These are phyloP conservation scores for Amanita thiersii DNA, from an alignment of 768 basidiomycete species.

Conservation along the genomic window DNA sequence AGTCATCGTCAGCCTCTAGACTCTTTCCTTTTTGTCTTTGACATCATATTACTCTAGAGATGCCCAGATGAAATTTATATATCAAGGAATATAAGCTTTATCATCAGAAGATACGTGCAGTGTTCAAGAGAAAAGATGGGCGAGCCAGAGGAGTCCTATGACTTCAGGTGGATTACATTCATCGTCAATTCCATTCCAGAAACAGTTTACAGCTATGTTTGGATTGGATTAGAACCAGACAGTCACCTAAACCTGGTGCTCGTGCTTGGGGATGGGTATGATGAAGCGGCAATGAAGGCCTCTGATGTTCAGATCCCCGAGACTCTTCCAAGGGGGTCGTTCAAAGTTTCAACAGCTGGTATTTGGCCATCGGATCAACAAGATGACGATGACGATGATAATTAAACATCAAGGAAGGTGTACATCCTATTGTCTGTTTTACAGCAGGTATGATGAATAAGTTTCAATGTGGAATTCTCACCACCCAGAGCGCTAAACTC, in stretches of 20 bases:
- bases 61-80: slow-evolving; percentile 7
- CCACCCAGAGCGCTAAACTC: slow-evolving; percentile 2
- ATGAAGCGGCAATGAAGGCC: slow-evolving; percentile 5
- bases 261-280: slow-evolving; percentile 9
- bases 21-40: slow-evolving; percentile 9
- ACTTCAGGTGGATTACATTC: slow-evolving; percentile 9
- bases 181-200: slow-evolving; percentile 11
- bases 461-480: slow-evolving; percentile 1
- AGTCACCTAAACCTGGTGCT: slow-evolving; percentile 10
- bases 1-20: not conserved
- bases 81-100: slow-evolving; percentile 12
- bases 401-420: slow-evolving; percentile 7
- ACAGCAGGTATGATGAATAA: slow-evolving; percentile 3
- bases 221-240: slow-evolving; percentile 10
- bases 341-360: slow-evolving; percentile 6
- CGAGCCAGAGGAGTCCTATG: slow-evolving; percentile 11
- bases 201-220: slow-evolving; percentile 12
- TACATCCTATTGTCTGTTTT: slow-evolving; percentile 4
- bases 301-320: slow-evolving; percentile 4
- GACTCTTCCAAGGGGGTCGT: slow-evolving; percentile 4
- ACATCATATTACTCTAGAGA: slow-evolving; percentile 9
- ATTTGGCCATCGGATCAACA: slow-evolving; percentile 6
- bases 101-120: slow-evolving; percentile 10
- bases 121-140: slow-evolving; percentile 10
- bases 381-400: slow-evolving; percentile 6